These are phyloP conservation scores for Cyclotella kingstonii DNA, from an alignment of 108 stramenopile species.

Conservation along the genomic window DNA sequence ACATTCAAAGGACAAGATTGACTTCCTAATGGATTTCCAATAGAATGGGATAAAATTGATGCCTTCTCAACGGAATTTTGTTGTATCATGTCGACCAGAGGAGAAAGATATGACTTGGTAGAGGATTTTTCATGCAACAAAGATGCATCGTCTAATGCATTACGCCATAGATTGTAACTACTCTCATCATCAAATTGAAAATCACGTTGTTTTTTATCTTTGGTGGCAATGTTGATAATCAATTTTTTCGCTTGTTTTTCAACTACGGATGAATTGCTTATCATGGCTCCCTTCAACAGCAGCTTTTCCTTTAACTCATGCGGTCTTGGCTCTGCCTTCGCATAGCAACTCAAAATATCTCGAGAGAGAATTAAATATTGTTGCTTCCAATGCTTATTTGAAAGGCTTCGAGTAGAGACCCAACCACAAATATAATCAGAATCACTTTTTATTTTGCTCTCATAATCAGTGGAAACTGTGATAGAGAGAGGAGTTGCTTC, in stretches of 20 bases:
- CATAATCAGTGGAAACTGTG: slow-evolving; percentile 47
- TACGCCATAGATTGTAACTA: slow-evolving; percentile 52
- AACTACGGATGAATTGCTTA: slow-evolving; percentile 18
- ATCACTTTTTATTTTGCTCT: slow-evolving; percentile 11
- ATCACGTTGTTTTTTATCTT: slow-evolving; percentile 54
- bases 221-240: slow-evolving; percentile 48
- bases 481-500: slow-evolving; percentile 72
- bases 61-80: too few relatives aligned
- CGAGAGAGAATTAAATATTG: slow-evolving; percentile 66
- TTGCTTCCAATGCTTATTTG: slow-evolving; percentile 57
- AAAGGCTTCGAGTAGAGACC: slow-evolving; percentile 54
- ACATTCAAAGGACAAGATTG: slow-evolving; percentile 49
- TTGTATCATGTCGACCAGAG: too few relatives aligned
- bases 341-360: slow-evolving; percentile 63
- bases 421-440: slow-evolving; percentile 52
- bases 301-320: slow-evolving; percentile 60
- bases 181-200: slow-evolving; percentile 58
- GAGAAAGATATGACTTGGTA: neutral
- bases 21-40: slow-evolving; percentile 24
- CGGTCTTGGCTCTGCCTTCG: slow-evolving; percentile 54
- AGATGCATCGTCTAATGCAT: slow-evolving; percentile 41
- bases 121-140: slow-evolving; percentile 17
- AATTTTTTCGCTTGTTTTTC: neutral
- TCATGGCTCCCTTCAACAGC: slow-evolving; percentile 49
- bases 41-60: too few relatives aligned